Evolutionary conservation across 768 basidiomycete genomes (phyloP).

Genomic region (Boletus rex-veris): DNA sequence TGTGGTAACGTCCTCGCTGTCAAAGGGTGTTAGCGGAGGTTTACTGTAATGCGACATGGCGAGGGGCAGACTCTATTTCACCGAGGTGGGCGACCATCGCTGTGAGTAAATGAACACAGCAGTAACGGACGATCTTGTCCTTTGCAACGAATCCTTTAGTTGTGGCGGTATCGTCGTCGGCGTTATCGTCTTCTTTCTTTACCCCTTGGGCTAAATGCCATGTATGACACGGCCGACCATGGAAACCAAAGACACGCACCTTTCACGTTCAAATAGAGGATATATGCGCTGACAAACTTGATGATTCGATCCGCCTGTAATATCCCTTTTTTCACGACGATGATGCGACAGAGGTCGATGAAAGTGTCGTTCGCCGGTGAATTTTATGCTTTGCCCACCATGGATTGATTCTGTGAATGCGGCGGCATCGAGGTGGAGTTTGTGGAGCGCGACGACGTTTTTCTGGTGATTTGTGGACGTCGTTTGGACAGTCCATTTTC

Average conservation of each 20-base stretch:
- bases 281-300: conserved; percentile 81
- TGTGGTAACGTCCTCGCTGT: conserved; percentile 74
- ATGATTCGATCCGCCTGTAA: conserved; percentile 69
- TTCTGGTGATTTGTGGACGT: conserved; percentile 83
- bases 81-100: conserved; percentile 79
- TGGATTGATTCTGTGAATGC: conserved; percentile 46
- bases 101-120: conserved; percentile 71
- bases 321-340: conserved; percentile 80
- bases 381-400: conserved; percentile 48
- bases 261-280: conserved; percentile 71
- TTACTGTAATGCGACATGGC: conserved; percentile 25
- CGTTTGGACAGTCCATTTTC: conserved; percentile 36
- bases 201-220: conserved; percentile 35
- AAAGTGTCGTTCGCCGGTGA: conserved; percentile 74
- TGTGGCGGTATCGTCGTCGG: conserved; percentile 55
- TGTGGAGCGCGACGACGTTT: conserved; percentile 79
- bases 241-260: conserved; percentile 40
- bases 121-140: conserved; percentile 82
- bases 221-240: not conserved
- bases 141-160: conserved; percentile 78
- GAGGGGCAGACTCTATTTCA: conserved; percentile 69
- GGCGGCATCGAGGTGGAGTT: conserved; percentile 68
- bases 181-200: conserved; percentile 36
- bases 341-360: conserved; percentile 50
- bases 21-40: not conserved